Evolutionary conservation across 768 basidiomycete genomes (phyloP).

Genomic region (Termitomyces sp.): DNA sequence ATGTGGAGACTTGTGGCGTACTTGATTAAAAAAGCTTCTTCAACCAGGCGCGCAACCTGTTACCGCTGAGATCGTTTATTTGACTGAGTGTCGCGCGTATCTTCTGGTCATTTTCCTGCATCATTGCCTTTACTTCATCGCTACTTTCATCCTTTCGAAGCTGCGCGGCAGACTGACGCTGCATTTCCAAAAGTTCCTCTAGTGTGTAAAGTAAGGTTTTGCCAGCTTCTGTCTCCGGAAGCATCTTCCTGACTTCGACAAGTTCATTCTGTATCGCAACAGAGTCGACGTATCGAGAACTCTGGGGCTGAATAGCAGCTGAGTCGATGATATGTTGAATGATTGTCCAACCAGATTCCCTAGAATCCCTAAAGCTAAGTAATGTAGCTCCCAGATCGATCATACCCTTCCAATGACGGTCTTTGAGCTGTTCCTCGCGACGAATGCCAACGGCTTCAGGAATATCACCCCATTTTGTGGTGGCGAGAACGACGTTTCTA

Average conservation of each 20-base stretch:
- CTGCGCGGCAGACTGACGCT: slow-evolving; percentile 5
- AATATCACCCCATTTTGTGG: slow-evolving; percentile 15
- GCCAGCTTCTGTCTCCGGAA: slow-evolving; percentile 24
- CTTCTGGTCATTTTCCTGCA: slow-evolving; percentile 15
- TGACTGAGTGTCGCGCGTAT: slow-evolving; percentile 19
- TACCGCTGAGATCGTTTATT: slow-evolving; percentile 14
- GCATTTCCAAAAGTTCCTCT: slow-evolving; percentile 14
- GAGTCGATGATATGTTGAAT: slow-evolving; percentile 10
- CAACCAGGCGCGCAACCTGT: slow-evolving; percentile 10
- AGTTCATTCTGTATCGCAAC: slow-evolving; percentile 24
- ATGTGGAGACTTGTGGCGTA: background rate
- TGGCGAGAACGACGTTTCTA: slow-evolving; percentile 17
- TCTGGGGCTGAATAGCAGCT: background rate
- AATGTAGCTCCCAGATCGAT: slow-evolving; percentile 10
- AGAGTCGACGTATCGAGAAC: slow-evolving; percentile 9
- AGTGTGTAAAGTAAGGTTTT: slow-evolving; percentile 16
- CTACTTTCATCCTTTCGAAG: slow-evolving; percentile 9
- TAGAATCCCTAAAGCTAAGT: slow-evolving; percentile 8
- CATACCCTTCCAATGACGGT: slow-evolving; percentile 12
- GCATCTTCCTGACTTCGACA: slow-evolving; percentile 18
- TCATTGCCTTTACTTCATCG: slow-evolving; percentile 13
- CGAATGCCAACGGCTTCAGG: background rate
- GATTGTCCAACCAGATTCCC: slow-evolving; percentile 9
- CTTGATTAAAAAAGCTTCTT: slow-evolving; percentile 3
- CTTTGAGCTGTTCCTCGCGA: slow-evolving; percentile 11